Evolutionary conservation across 169 alveolate genomes (phyloP), one percentile per base, ranked within the genome.

Genomic region (Plasmodium sp.): DNA sequence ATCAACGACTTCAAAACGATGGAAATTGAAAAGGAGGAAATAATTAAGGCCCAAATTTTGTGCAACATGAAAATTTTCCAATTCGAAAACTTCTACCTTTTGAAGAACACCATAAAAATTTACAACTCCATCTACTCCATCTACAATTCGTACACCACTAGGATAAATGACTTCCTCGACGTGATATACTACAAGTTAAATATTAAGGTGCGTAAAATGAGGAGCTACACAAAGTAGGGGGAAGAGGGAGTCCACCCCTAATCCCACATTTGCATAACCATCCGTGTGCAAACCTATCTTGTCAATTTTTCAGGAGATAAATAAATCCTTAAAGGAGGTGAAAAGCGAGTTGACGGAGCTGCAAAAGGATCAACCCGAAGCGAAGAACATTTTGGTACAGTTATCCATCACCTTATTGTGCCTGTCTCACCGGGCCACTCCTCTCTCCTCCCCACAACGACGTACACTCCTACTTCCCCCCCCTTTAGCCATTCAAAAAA

Each of bases 31-130:
- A 90, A 90, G 41, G 94, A 90, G 16, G 94, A 90, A 80, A 90
- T 90, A 80, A 90, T 90, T 41, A 90, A 90, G 80, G 94, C 81
- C 34, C 94, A 90, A 90, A 90, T 90, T 80, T 80, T 90, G 51
- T 90, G 94, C 83, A 90, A 90, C 73, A 90, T 90, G 94, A 90
- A 90, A 62, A 90, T 90, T 39, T 62, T 80, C 22, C 56, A 67
- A 62, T 90, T 90, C 56, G 94, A 90, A 62, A 90, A 90, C 5
- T 90, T 90, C 36, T 90, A 90, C 73, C 73, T 90, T 18, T 31
- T 90, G 36, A 90, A 90, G 41, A 90, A 90, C 43, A 90, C 94
- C n/a, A 90, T 90, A 18, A 90, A 90, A n/a, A 90, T 90, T 41
- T 90, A 80, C 73, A 90, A 79, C 77, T 90, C 94, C 18, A 90